Conservation (phyloP, 192 early-diverging fungal species). For the Podila verticillata region DNA sequence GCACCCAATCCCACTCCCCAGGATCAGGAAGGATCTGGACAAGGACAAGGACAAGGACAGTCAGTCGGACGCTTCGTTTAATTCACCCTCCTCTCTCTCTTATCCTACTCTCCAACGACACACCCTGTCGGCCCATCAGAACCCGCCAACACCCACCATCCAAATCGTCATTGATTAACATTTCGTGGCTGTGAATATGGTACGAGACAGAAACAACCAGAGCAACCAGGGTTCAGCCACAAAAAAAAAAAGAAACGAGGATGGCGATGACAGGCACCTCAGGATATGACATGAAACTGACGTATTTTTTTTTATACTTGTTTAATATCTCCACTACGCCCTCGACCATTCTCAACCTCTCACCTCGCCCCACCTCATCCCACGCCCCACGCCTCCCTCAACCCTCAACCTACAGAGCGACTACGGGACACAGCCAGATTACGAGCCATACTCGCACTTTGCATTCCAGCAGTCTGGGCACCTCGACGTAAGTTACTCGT, state of each 20-base stretch:
- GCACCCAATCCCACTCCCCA: not conserved
- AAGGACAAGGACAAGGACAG: no score
- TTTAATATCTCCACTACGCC: not conserved
- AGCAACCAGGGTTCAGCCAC: not conserved
- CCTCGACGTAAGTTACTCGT: slow-evolving; percentile 31
- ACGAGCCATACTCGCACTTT: slow-evolving; percentile 43
- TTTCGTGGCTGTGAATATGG: slow-evolving; percentile 33
- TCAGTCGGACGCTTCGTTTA: not conserved
- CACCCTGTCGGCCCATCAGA: no score
- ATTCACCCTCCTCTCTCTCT: not conserved
- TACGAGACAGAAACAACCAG: not conserved
- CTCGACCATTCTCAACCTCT: not conserved
- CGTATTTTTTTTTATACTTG: not conserved
- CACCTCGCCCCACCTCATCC: not conserved
- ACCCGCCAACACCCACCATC: no score
- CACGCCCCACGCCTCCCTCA: not conserved
- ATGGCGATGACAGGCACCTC: not conserved
- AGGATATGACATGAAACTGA: no score
- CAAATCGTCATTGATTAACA: not conserved
- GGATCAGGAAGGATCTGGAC: no score
- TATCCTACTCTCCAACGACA: no score
- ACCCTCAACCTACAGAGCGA: slow-evolving; percentile 21
- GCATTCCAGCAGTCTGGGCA: slow-evolving; percentile 27
- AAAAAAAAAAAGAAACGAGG: no score
- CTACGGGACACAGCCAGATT: slow-evolving; percentile 30